Evolutionary conservation across 2,329 filamentous ascomycete species (phyloP).

Genomic region (Myriosclerotinia duriaeana): DNA sequence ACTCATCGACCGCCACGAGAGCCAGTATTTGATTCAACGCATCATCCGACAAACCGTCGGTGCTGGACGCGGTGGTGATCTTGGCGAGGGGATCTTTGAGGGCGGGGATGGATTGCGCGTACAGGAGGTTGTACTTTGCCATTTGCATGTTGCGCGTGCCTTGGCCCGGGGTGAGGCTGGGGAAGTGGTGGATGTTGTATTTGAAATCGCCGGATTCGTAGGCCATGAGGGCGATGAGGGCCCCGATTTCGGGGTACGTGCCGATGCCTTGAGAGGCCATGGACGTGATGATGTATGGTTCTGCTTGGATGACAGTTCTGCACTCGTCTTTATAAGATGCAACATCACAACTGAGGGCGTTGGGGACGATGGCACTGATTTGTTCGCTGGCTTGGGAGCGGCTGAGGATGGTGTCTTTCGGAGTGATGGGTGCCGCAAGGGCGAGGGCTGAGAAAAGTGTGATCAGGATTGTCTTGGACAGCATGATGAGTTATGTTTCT

Average conservation of each 20-base stretch:
- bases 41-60: constrained; percentile 40
- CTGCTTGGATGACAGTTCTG: constrained; percentile 51
- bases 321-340: constrained; percentile 52
- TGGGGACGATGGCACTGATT: constrained; percentile 48
- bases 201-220: constrained; percentile 62
- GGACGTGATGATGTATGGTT: constrained; percentile 49
- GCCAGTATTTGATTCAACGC: constrained; percentile 48
- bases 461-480: neutral
- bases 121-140: constrained; percentile 53
- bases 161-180: constrained; percentile 51
- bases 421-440: neutral
- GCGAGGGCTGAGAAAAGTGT: neutral
- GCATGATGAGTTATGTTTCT: neutral
- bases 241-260: constrained; percentile 49
- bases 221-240: constrained; percentile 59
- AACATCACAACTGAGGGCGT: constrained; percentile 48
- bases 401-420: neutral
- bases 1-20: constrained; percentile 51
- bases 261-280: constrained; percentile 55
- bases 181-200: constrained; percentile 59
- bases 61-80: constrained; percentile 38
- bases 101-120: constrained; percentile 50
- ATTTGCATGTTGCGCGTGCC: constrained; percentile 67
- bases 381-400: neutral
- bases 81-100: constrained; percentile 42